phyloP scores from a whole-genome alignment of 2,329 filamentous ascomycete species.

The Hymenoscyphus albidus region DNA sequence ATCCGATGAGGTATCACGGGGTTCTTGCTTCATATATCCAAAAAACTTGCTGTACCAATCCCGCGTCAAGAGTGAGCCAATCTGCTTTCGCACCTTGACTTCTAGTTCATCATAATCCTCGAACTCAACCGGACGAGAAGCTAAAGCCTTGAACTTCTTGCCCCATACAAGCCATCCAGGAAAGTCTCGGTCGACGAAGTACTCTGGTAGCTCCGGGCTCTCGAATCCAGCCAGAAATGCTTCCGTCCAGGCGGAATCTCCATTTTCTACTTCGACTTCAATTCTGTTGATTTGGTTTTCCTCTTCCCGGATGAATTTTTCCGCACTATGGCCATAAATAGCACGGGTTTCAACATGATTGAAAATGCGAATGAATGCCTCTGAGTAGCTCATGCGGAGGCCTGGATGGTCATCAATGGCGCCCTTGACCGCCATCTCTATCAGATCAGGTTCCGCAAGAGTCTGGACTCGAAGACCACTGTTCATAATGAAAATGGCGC shows the following conservation, averaged over 20 bases:
- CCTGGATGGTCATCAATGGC: slow-evolving; percentile 89
- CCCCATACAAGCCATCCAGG: slow-evolving; percentile 97
- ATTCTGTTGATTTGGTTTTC: slow-evolving; percentile 76
- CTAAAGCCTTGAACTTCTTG: slow-evolving; percentile 76
- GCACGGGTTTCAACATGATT: slow-evolving; percentile 84
- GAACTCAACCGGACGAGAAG: slow-evolving; percentile 63
- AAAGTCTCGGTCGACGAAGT: slow-evolving; percentile 87
- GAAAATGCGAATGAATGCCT: slow-evolving; percentile 72
- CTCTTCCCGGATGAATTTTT: slow-evolving; percentile 78
- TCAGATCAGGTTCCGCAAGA: slow-evolving; percentile 74
- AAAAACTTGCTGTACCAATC: slow-evolving; percentile 89
- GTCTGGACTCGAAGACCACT: slow-evolving; percentile 88
- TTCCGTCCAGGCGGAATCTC: slow-evolving; percentile 74
- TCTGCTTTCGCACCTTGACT: slow-evolving; percentile 66
- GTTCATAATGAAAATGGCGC: slow-evolving; percentile 85
- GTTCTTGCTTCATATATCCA: slow-evolving; percentile 92
- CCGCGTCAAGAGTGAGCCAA: slow-evolving; percentile 74
- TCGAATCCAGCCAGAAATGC: slow-evolving; percentile 76
- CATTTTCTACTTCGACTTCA: slow-evolving; percentile 65
- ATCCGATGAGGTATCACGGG: slow-evolving; percentile 74
- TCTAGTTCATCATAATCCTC: slow-evolving; percentile 78
- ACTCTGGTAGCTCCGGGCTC: slow-evolving; percentile 67
- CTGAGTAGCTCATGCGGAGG: slow-evolving; percentile 74
- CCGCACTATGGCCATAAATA: slow-evolving; percentile 79
- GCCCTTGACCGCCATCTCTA: slow-evolving; percentile 77